Percentiles rank a stretch among this genome's conserved stretches.
These are phyloP conservation scores for Aristolochia contorta DNA, from an alignment of 164 flowering plant genomes.

Conservation along the genomic window DNA sequence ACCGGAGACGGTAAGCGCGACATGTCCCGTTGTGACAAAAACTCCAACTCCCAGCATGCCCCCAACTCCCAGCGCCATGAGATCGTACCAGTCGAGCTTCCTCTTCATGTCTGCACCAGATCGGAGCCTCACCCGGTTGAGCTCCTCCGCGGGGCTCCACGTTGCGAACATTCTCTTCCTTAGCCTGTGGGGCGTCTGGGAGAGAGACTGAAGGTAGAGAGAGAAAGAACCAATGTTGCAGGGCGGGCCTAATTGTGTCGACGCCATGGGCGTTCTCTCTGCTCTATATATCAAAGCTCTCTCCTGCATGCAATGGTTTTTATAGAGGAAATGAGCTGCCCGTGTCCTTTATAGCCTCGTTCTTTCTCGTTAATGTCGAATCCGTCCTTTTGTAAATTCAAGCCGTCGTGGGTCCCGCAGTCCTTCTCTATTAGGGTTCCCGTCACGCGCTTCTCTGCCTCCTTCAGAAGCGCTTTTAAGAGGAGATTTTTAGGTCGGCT, in stretches of 20 bases:
- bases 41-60: slow-evolving; percentile 98
- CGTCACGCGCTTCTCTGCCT: no score
- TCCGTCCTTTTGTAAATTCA: no score
- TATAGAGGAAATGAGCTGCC: not conserved
- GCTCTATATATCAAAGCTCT: no score
- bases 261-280: no score
- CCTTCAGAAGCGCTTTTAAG: no score
- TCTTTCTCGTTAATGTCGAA: no score
- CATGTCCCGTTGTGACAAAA: slow-evolving; percentile 78
- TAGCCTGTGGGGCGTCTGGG: slow-evolving; percentile 59
- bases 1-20: slow-evolving; percentile 45
- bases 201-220: slow-evolving; percentile 36
- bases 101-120: slow-evolving; percentile 89
- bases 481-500: no score
- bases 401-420: no score
- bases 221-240: slow-evolving; percentile 15
- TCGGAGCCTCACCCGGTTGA: slow-evolving; percentile 55
- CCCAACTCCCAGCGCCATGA: slow-evolving; percentile 75
- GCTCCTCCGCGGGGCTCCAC: slow-evolving; percentile 73
- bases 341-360: not conserved
- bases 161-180: slow-evolving; percentile 58
- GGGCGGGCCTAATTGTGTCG: no score
- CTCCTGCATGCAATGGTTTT: not conserved
- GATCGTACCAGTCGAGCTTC: slow-evolving; percentile 69
- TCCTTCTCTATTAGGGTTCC: no score